Evolutionary conservation across 108 stramenopile genomes (phyloP), one percentile per base, ranked within the genome.

Genomic region (Parmales sp.): DNA sequence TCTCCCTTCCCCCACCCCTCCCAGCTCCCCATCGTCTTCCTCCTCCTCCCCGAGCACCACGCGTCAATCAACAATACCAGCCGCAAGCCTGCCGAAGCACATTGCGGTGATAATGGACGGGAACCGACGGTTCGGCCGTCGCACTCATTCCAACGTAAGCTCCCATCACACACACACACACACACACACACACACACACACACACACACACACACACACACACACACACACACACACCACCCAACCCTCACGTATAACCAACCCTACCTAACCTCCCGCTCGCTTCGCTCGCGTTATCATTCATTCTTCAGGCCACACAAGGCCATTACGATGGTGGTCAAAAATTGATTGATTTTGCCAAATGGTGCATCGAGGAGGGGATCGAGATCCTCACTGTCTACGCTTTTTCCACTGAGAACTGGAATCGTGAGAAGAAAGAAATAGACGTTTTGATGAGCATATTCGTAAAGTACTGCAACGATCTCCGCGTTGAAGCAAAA

Each of bases 371-470:
- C 13, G 84, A 83, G 5, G 86, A 85, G 51, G 81, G 83, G 7
- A 71, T 98, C 3, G 39, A 77, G 25, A 74, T 84, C 20, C 67
- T 96, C 16, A 97, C 98, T 1, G 93, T 92, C 7, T 99, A 90
- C 74, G 98, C 98, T 38, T 99, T 99, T 82, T 91, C 90, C 19
- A 97, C 95, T 3, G 98, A 99, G 76, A 99, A 99, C 76, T 97
- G 95, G 93, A 77, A 89, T 38, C 83, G 98, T 20, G 79, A 86
- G 64, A 79, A 81, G 2, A 41, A 49, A 2, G 98, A 99, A 79
- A 83, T 98, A 11, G 79, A 72, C 0, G 68, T 82, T 6, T 29
- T 83, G 31, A 74, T 80, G 72, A 49, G 76, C 23, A 80, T 94
- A 37, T 89, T 97, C 77, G 67, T 76, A 28, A 80, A 81, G 67